Evolutionary conservation across 1,284 basidiomycete species (phyloP), one percentile per base, ranked within the genome.

Genomic region (Microbotryum violaceum): DNA sequence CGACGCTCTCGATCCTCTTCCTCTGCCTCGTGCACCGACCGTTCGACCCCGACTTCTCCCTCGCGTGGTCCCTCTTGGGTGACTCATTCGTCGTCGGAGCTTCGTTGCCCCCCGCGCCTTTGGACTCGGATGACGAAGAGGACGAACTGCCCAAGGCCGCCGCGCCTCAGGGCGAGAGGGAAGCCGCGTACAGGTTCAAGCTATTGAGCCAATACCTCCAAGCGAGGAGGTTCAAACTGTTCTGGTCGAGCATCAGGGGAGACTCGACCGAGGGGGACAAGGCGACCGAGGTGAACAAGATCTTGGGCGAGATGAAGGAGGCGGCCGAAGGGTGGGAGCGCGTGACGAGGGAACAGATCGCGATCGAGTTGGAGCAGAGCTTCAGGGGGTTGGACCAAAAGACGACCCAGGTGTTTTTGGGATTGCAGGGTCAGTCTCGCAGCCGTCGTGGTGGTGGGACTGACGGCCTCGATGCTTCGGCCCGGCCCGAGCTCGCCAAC

Each of bases 61-160:
- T 68, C 55, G 62, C 62, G 9, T 66, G 64, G 64, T 63, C 66
- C 50, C 62, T 68, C 60, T 60, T 68, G 45, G 58, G 56, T 46
- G 66, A 68, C 64, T 68, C 66, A 37, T 68, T 68, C 56, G 62
- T 62, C 56, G 47, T 50, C 27, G 66, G 66, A 8, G 66, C 57
- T 44, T 55, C 64, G 12, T 60, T 68, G 37, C 66, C 66, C 4
- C 61, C 64, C 12, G 52, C 58, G 3, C 46, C n/a, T n/a, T 42
- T 60, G 25, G 50, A 44, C 49, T 57, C 56, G 21, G 62, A 63
- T 49, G 64, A 66, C 53, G 61, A 63, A 9, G 61, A 60, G 8
- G 62, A 66, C 27, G 64, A 65, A 8, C 48, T 55, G 7, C 16
- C 16, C 29, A 16, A 25, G 8, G 31, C 52, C n/a, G 31, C 54